Conservation (phyloP, 805 yeast genomes). For the Candida methanosorbosa region DNA sequence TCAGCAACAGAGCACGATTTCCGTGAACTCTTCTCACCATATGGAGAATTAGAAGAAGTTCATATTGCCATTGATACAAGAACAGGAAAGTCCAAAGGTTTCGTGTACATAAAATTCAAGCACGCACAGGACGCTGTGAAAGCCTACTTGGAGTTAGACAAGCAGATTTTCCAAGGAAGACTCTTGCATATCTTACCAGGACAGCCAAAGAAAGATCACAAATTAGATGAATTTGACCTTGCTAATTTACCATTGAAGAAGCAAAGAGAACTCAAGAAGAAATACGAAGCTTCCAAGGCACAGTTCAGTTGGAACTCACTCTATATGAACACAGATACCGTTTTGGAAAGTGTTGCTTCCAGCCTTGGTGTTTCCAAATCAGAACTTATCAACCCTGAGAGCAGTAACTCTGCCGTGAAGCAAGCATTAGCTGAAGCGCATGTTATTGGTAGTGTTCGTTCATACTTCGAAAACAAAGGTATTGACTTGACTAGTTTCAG, state of each 20-base stretch:
- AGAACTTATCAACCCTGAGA: slow-evolving; percentile 81
- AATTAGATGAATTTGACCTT: slow-evolving; percentile 83
- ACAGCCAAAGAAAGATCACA: slow-evolving; percentile 70
- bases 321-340: slow-evolving; percentile 86
- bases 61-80: slow-evolving; percentile 89
- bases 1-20: slow-evolving; percentile 77
- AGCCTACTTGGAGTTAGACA: slow-evolving; percentile 72
- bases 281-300: slow-evolving; percentile 73
- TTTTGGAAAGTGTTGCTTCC: slow-evolving; percentile 78
- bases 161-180: slow-evolving; percentile 90
- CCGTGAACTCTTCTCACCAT: slow-evolving; percentile 49
- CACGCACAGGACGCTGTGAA: slow-evolving; percentile 61
- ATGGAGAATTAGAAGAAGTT: slow-evolving; percentile 76
- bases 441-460: slow-evolving; percentile 84
- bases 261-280: slow-evolving; percentile 76
- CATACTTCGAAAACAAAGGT: slow-evolving; percentile 77
- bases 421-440: slow-evolving; percentile 97
- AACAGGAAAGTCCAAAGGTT: slow-evolving; percentile 87
- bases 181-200: slow-evolving; percentile 84
- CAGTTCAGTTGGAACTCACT: slow-evolving; percentile 95
- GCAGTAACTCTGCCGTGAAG: slow-evolving; percentile 82
- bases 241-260: slow-evolving; percentile 89
- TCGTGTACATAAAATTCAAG: slow-evolving; percentile 74
- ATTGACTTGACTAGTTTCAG: slow-evolving; percentile 73
- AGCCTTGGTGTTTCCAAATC: slow-evolving; percentile 78